Base-by-base conservation (phyloP, 306 rosid species). In the Malus orientalis region DNA sequence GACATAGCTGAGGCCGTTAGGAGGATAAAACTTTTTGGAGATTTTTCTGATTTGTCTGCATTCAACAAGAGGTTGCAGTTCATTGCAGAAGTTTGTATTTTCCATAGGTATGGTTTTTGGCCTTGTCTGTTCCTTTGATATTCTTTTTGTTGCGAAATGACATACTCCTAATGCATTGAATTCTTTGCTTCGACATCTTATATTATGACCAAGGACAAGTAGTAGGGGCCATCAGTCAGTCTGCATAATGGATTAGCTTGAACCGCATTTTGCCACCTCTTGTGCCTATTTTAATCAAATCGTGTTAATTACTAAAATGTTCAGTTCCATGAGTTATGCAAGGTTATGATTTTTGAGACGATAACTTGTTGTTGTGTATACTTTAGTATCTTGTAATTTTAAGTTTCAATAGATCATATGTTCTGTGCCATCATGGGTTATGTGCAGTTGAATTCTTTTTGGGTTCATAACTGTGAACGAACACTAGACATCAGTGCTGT, bases 51-150 rank as follows among this genome's bases (percentile, higher is more conserved):
- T 86, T 84, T 93, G 19, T 83, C 91, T 65, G 87, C 86, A 75
- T 93, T 91, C 69, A 83, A 89, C 84, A 92, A 87, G 84, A 87
- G 96, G 82, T 77, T 93, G 85, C 93, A 93, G 66, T 93, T 91
- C 84, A 88, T 93, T 49, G 97, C 98, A 47, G 97, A 93, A 83
- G 93, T 93, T 78, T 93, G 93, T 86, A 89, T 91, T 75, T 93
- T 88, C 86, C 97, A 93, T 87, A 93, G 98, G 98, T 93, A 79
- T 44, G 62, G 45, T 69, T n/a, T 49, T 36, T 59, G 22, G 16
- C 22, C 16, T 58, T 32, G 36, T 42, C 45, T 6, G n/a, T 13
- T 23, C 53, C 59, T 30, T 66, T 44, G 64, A 67, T 4, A 38
- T 73, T 8, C 42, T 73, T 23, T 12, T 40, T 22, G 57, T 30